Base-by-base conservation (phyloP, 2,329 filamentous ascomycete species). In the Paecilomyces formosus region DNA sequence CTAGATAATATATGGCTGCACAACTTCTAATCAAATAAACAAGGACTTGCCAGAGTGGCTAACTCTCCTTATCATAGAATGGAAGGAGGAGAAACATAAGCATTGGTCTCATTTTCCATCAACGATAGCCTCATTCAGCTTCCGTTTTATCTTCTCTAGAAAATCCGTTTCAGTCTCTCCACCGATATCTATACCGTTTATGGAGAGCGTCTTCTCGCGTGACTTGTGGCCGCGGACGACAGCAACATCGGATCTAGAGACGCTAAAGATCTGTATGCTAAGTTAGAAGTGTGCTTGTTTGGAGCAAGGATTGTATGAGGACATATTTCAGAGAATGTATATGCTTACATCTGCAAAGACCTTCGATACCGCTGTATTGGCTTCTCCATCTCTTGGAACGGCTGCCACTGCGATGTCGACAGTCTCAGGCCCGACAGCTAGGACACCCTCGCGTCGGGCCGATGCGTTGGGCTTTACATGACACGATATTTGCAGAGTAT, bases 381-480 rank as follows among this genome's bases (percentile, higher is more conserved):
- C 84, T 67, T 88, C 85, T 13, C 87, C 86, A 13, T 89, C 85
- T 60, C 81, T 79, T 11, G 88, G 80, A 62, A 82, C 85, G 0
- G 86, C 87, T 0, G 86, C 74, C 2, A 90, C 87, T 54, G 85
- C 87, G 1, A 91, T 70, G 60, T 88, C 82, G 53, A 90, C 79
- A 1, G 74, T 75, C 6, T 83, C 78, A 24, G 84, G 79, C 0
- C 80, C 80, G 3, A 90, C 72, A 0, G 78, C 76, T 2, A 76
- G 68, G 52, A 90, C 78, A 13, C 87, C 87, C 64, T 88, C 82
- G 33, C 86, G 81, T 24, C 78, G 77, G 28, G 82, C 84, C 68
- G 78, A 85, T 12, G 83, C 82, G 3, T 86, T 85, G 0, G 88
- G 85, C 61, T 88, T 89, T 58, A 90, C 82, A 63, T 82, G 84